Conservation (phyloP, 1,284 basidiomycete species). For the Sporisorium iseilematis-ciliati region DNA sequence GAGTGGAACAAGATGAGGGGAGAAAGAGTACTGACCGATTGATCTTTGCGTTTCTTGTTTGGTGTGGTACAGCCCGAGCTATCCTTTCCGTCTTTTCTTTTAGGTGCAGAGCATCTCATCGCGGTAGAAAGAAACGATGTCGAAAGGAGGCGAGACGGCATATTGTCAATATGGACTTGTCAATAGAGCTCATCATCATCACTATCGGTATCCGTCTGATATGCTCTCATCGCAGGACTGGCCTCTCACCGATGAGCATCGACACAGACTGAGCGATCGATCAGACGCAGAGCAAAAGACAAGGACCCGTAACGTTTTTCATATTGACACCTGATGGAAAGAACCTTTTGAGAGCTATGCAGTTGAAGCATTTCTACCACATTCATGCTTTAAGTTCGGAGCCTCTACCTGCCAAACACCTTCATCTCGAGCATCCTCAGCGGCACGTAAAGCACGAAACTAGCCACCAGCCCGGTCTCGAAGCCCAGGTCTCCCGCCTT, state of each 20-base stretch:
- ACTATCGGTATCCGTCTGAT: too few relatives aligned
- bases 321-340: background rate
- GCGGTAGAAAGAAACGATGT: background rate
- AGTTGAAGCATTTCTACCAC: background rate
- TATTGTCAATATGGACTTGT: background rate
- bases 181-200: too few relatives aligned
- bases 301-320: too few relatives aligned
- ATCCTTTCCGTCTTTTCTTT: slow-evolving; percentile 59
- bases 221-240: too few relatives aligned
- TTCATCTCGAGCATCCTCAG: slow-evolving; percentile 64
- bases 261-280: too few relatives aligned
- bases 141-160: background rate
- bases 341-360: background rate
- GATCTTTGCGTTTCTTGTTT: background rate
- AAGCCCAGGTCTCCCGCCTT: slow-evolving; percentile 70
- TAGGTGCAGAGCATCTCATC: background rate
- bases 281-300: too few relatives aligned
- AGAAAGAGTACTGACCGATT: background rate
- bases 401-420: slow-evolving; percentile 40
- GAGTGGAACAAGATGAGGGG: background rate
- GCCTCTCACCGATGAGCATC: too few relatives aligned
- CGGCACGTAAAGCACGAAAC: slow-evolving; percentile 64
- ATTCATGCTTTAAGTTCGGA: background rate
- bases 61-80: slow-evolving; percentile 39
- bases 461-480: slow-evolving; percentile 68